Evolutionary conservation across 108 stramenopile genomes (phyloP).

Genomic region (Pseudonitzschia multiseries): DNA sequence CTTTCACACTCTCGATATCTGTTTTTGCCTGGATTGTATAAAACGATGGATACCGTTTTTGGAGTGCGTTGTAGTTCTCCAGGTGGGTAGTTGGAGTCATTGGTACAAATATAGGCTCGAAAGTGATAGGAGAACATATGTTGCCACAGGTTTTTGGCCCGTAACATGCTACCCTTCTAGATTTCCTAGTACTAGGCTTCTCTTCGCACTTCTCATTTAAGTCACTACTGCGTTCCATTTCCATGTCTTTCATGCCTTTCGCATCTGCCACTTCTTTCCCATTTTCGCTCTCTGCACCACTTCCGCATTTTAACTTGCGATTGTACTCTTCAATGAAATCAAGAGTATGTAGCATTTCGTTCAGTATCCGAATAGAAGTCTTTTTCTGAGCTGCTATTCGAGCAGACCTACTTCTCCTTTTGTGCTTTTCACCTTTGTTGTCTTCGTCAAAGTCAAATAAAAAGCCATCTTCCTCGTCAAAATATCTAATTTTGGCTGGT

Average conservation of each 20-base stretch:
- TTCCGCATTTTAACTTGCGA: neutral
- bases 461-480: conserved; percentile 5
- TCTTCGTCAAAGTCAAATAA: neutral
- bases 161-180: neutral
- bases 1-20: neutral
- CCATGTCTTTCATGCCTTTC: neutral
- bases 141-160: too few species aligned
- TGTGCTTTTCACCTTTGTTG: neutral
- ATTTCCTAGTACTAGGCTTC: neutral
- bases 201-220: neutral
- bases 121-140: too few species aligned
- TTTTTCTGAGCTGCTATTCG: conserved; percentile 12
- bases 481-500: neutral
- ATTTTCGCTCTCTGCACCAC: neutral
- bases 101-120: neutral
- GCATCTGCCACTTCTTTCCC: neutral
- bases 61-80: neutral
- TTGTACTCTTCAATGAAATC: conserved; percentile 25
- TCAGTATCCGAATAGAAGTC: conserved; percentile 18
- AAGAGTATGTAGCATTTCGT: conserved; percentile 18
- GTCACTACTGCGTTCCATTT: neutral
- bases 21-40: neutral
- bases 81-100: conserved; percentile 8
- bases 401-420: conserved; percentile 15
- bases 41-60: neutral